Conservation (phyloP, 1,284 basidiomycete genomes). For the Ganoderma meredithae region DNA sequence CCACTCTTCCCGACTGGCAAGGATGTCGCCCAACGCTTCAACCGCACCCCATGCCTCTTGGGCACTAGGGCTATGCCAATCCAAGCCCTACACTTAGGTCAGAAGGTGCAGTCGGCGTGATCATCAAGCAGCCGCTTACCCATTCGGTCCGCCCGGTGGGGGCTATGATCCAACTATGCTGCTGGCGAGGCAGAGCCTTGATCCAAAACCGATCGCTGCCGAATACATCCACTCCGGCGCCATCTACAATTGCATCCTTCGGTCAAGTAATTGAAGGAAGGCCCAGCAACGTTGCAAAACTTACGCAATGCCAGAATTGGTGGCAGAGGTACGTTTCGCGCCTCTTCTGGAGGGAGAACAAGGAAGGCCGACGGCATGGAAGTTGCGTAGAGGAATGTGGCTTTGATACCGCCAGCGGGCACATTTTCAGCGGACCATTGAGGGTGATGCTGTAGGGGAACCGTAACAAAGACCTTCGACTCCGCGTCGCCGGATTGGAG, state of each 20-base stretch:
- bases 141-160: constrained; percentile 79
- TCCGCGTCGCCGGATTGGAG: constrained; percentile 34
- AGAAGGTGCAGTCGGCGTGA: not conserved
- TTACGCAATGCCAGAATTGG: constrained; percentile 78
- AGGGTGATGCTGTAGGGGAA: constrained; percentile 54
- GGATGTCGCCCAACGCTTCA: constrained; percentile 58
- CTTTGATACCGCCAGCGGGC: constrained; percentile 48
- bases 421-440: constrained; percentile 47
- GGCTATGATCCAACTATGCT: constrained; percentile 72
- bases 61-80: constrained; percentile 84
- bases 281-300: constrained; percentile 36
- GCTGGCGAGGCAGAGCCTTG: constrained; percentile 63
- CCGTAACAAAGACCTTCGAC: constrained; percentile 38
- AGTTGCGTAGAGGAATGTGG: constrained; percentile 64
- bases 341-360: constrained; percentile 58
- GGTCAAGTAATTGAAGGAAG: not conserved
- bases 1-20: constrained; percentile 48
- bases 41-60: constrained; percentile 66
- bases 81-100: constrained; percentile 66
- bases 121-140: constrained; percentile 49
- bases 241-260: constrained; percentile 55
- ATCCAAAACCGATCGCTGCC: constrained; percentile 60
- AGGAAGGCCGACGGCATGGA: constrained; percentile 65
- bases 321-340: constrained; percentile 40
- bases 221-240: constrained; percentile 79